Evolutionary conservation across 805 yeast species (phyloP), one percentile per base, ranked within the genome.

Genomic region (Yarrowia deformans): DNA sequence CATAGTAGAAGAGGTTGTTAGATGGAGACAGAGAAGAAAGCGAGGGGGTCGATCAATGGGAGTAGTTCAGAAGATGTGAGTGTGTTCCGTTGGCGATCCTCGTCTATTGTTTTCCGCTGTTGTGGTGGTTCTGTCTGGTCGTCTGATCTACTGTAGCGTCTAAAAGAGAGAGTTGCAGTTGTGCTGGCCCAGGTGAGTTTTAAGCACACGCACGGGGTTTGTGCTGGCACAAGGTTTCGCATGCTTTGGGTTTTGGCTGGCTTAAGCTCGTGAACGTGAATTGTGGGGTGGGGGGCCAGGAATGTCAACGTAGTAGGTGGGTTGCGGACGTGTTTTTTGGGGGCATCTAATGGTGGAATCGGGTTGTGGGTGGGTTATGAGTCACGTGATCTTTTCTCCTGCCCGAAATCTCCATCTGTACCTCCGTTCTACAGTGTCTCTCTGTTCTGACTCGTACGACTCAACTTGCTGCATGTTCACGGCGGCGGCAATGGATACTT

Each of bases 61-160:
- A 6, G 35, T 23, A 4, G 14, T 18, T 40, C 61, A 40, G 61
- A 35, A n/a, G 29, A 23, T 23, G 45, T 13, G 14, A 8, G 58
- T 35, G n/a, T 6, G 42, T 29, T 35, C 56, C 43, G 58, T 23
- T 14, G 34, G 8, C 19, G n/a, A 34, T n/a, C n/a, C 45, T 23
- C 14, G 40, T 5, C 10, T 49, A 9, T 49, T 35, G 6, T 32
- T 37, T 49, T 32, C 37, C 35, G 37, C 19, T 49, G 54, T 32
- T 7, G 35, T 63, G 37, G 29, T 23, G 2, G 29, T 23, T 49
- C 34, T 46, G 60, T 46, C 16, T 60, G 40, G 56, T 46, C 50
- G 68, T 63, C 60, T 56, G 60, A 49, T 52, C 68, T 48, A n/a
- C n/a, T n/a, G n/a, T n/a, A 39, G 60, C 60, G 60, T 54, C 60